phyloP scores from a whole-genome alignment of 192 early-diverging fungal species.

The Diversispora epigaea region DNA sequence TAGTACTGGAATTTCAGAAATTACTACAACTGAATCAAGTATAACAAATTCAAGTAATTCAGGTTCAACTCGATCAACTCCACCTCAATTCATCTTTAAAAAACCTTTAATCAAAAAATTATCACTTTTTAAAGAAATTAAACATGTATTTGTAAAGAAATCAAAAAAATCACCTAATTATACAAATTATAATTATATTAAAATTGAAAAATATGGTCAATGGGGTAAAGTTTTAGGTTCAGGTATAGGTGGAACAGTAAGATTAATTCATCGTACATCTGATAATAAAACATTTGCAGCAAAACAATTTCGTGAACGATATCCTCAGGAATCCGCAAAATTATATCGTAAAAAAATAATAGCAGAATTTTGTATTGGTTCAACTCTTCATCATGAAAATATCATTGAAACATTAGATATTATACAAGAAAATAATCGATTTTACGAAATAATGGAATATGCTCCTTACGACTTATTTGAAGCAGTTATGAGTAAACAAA shows the following conservation, averaged over 20 bases:
- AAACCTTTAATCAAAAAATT: constrained; percentile 3
- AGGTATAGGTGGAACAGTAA: constrained; percentile 72
- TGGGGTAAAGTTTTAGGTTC: constrained; percentile 63
- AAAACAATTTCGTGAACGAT: constrained; percentile 78
- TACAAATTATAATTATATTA: background rate
- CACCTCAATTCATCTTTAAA: constrained; percentile 4
- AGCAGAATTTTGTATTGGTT: constrained; percentile 81
- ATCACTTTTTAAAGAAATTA: background rate
- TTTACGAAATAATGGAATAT: constrained; percentile 89
- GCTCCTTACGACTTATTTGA: constrained; percentile 86
- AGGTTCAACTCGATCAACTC: background rate
- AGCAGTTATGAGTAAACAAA: constrained; percentile 69
- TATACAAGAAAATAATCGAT: constrained; percentile 62
- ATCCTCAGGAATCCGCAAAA: constrained; percentile 63
- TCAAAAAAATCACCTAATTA: background rate
- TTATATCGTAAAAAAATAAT: constrained; percentile 81
- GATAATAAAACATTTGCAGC: constrained; percentile 71
- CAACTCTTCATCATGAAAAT: constrained; percentile 72
- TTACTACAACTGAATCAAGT: background rate
- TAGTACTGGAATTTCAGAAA: background rate
- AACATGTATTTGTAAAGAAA: background rate
- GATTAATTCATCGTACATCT: constrained; percentile 59
- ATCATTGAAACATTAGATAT: constrained; percentile 79
- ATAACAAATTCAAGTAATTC: background rate
- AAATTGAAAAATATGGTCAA: constrained; percentile 57